Percentiles rank a stretch among this genome's conserved stretches.
Conservation (phyloP, 1,139 yeast species). For the Suhomyces panamericanus region DNA sequence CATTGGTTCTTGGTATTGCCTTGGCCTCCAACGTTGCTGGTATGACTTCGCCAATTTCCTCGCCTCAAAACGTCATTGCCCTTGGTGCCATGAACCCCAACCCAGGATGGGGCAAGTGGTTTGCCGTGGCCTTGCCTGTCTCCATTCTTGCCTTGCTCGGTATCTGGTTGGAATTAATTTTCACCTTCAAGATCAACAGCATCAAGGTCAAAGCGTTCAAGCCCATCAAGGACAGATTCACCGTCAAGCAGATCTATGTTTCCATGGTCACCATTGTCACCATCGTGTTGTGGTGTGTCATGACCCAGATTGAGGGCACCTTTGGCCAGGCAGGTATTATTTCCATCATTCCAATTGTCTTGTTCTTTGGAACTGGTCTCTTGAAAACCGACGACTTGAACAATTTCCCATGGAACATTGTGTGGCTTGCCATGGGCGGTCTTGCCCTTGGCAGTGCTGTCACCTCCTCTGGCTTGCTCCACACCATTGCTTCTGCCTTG, state of each 20-base stretch:
- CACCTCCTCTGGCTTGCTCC: conserved; percentile 78
- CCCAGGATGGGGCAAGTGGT: conserved; percentile 97
- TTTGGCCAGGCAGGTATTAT: conserved; percentile 91
- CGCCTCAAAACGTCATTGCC: conserved; percentile 93
- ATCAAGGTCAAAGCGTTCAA: conserved; percentile 53
- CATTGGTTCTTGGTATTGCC: conserved; percentile 86
- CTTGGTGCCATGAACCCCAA: conserved; percentile 82
- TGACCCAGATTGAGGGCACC: conserved; percentile 59
- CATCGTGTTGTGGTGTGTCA: conserved; percentile 82
- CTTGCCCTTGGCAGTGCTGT: conserved; percentile 91
- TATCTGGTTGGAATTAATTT: conserved; percentile 69
- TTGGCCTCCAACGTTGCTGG: conserved; percentile 92
- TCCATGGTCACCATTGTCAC: conserved; percentile 65
- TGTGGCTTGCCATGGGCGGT: conserved; percentile 95
- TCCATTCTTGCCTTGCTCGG: conserved; percentile 58
- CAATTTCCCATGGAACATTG: conserved; percentile 92
- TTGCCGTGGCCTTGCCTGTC: conserved; percentile 81
- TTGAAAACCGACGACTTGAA: conserved; percentile 84
- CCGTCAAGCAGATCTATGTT: conserved; percentile 71
- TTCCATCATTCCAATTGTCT: conserved; percentile 78
- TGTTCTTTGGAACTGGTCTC: conserved; percentile 86
- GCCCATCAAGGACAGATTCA: conserved; percentile 70
- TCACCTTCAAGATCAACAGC: conserved; percentile 61
- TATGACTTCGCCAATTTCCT: conserved; percentile 94
- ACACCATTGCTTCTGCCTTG: conserved; percentile 72